A percentile compares a stretch with the other conserved stretches of the same genome.
phyloP scores from a whole-genome alignment of 2,329 filamentous ascomycete species.

The Atkinsonella hypoxylon region DNA sequence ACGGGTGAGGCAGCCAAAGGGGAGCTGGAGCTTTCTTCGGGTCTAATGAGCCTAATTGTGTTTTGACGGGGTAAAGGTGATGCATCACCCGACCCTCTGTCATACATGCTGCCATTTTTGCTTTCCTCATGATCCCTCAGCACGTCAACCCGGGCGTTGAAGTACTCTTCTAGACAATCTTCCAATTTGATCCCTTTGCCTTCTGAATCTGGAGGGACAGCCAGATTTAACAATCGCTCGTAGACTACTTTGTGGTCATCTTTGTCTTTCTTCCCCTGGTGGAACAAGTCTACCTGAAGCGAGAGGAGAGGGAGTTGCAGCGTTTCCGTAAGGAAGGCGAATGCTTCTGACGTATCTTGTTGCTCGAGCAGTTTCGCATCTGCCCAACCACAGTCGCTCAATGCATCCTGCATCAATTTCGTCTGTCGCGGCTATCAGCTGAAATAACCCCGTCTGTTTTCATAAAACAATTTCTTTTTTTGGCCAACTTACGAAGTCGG shows the following conservation, averaged over 20 bases:
- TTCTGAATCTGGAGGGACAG: slow-evolving; percentile 66
- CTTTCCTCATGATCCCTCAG: slow-evolving; percentile 56
- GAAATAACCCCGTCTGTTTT: neutral
- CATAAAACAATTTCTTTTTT: neutral
- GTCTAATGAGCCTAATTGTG: slow-evolving; percentile 23
- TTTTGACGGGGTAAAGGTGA: slow-evolving; percentile 18
- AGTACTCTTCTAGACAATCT: slow-evolving; percentile 86
- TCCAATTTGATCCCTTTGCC: slow-evolving; percentile 68
- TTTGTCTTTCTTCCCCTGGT: slow-evolving; percentile 71
- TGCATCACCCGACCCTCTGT: slow-evolving; percentile 13
- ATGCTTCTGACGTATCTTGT: slow-evolving; percentile 92
- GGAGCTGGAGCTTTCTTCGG: slow-evolving; percentile 19
- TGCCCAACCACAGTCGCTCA: slow-evolving; percentile 79
- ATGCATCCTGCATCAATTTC: slow-evolving; percentile 65
- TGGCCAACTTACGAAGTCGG: slow-evolving; percentile 55
- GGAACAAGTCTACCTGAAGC: slow-evolving; percentile 88
- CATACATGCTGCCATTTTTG: slow-evolving; percentile 26
- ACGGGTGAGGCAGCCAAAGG: slow-evolving; percentile 24
- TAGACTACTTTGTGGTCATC: slow-evolving; percentile 94
- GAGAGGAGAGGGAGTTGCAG: slow-evolving; percentile 79
- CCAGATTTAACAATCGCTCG: slow-evolving; percentile 80
- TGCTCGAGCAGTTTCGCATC: slow-evolving; percentile 69
- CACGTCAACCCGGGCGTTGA: slow-evolving; percentile 88
- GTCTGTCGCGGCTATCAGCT: slow-evolving; percentile 40
- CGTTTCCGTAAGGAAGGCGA: slow-evolving; percentile 85